Evolutionary conservation across 1,284 basidiomycete species (phyloP), one percentile per base, ranked within the genome.

Genomic region (Boletus sp.): DNA sequence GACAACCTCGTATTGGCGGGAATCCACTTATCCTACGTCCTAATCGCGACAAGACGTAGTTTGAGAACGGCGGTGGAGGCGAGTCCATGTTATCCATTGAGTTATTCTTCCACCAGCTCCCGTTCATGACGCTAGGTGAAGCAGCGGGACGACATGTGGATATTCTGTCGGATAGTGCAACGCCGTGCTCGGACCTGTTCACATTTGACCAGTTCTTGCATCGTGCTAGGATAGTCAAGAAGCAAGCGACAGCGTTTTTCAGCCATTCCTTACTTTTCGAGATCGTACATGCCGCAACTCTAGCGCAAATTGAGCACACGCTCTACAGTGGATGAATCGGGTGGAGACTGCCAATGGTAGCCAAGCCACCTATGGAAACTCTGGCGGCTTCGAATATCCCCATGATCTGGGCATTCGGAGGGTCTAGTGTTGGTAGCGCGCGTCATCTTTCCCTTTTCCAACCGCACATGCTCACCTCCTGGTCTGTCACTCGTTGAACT

Each of bases 21-120:
- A 51, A 48, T 2, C 80, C 80, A 5, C 43, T 80, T 17, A 82
- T 77, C 57, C 45, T 81, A 32, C 70, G 82, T 6, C 73, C 76
- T 4, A 74, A 72, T 54, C 67, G 82, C 17, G 72, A 81, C 53
- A 54, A 58, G 22, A 52, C 66, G 16, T 82, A 80, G 80, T 68
- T 69, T 44, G 52, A 70, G 3, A 53, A 45, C 4, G 78, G 77
- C 0, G 81, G 80, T 3, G 58, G 57, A 8, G 62, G 57, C 3
- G 75, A 76, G 48, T 70, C 77, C 17, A 66, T 67, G 41, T 41
- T 77, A 12, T 66, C 69, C 17, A 71, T 81, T 35, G 66, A 72
- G 20, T 73, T 72, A 48, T 78, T 71, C 56, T 68, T 58, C 41
- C 71, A 68, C 51, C 64, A 60, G 9, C 69, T 81, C 6, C 75